Evolutionary conservation across 1,139 yeast genomes (phyloP).

Genomic region (Yamadazyma trypodendri): DNA sequence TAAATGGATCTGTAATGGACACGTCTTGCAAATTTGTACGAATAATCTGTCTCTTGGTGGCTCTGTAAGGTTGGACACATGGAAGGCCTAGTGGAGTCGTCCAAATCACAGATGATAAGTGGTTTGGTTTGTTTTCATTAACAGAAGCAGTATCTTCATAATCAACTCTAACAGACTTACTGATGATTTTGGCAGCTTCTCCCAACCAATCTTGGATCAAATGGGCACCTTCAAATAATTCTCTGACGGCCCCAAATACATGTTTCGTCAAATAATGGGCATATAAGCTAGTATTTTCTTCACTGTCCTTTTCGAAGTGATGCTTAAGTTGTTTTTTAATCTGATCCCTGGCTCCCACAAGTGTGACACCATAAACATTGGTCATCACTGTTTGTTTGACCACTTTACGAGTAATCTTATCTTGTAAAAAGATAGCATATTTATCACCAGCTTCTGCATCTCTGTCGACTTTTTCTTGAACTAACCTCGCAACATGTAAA

Average conservation of each 20-base stretch:
- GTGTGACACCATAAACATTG: conserved; percentile 96
- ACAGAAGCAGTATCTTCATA: conserved; percentile 29
- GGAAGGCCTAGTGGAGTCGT: conserved; percentile 93
- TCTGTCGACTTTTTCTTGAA: conserved; percentile 53
- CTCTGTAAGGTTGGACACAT: conserved; percentile 94
- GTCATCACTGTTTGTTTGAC: conserved; percentile 99
- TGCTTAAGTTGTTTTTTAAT: conserved; percentile 63
- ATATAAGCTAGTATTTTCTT: conserved; percentile 40
- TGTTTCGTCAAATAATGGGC: conserved; percentile 72
- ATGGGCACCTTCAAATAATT: conserved; percentile 90
- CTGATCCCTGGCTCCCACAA: conserved; percentile 89
- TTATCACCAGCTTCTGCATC: conserved; percentile 60
- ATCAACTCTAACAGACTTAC: conserved; percentile 75
- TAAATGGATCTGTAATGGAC: conserved; percentile 78
- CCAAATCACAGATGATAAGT: conserved; percentile 92
- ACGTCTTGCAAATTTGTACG: conserved; percentile 82
- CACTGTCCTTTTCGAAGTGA: conserved; percentile 42
- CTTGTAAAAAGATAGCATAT: conserved; percentile 54
- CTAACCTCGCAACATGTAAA: conserved; percentile 75
- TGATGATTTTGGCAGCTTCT: conserved; percentile 76
- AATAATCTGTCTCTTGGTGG: conserved; percentile 60
- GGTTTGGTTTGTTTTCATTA: conserved; percentile 48
- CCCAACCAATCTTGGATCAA: conserved; percentile 96
- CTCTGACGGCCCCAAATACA: conserved; percentile 82
- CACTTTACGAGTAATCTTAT: conserved; percentile 76